Conservation (phyloP, 768 basidiomycete genomes). For the Clavulina sp. region DNA sequence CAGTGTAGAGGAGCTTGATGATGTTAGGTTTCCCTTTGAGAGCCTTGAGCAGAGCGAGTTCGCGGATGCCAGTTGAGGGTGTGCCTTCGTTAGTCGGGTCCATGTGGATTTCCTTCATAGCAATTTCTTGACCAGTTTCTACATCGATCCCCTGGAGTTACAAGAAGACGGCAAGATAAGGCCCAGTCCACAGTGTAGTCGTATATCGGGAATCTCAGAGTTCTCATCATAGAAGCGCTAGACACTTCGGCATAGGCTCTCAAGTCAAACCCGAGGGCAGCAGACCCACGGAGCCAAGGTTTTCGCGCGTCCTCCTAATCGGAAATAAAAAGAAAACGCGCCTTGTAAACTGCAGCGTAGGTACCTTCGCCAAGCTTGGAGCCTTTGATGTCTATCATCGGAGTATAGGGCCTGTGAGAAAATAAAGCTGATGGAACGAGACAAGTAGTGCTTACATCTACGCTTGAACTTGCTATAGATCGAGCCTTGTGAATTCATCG, state of each 20-base stretch:
- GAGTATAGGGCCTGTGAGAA: no score
- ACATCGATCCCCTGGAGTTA: constrained; percentile 64
- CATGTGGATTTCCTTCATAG: constrained; percentile 95
- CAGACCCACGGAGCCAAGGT: no score
- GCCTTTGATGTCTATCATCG: no score
- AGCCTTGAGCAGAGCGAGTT: constrained; percentile 99
- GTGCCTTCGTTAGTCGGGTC: constrained; percentile 99
- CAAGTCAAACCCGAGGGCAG: no score
- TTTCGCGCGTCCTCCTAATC: neutral
- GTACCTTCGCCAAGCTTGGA: constrained; percentile 85
- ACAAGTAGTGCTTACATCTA: no score
- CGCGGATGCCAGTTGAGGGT: constrained; percentile 94
- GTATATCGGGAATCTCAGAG: no score
- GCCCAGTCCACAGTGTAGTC: no score
- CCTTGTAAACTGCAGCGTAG: constrained; percentile 94
- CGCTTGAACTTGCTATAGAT: no score
- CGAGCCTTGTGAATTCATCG: no score
- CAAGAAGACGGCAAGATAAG: neutral
- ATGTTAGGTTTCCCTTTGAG: constrained; percentile 98
- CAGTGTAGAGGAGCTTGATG: constrained; percentile 93
- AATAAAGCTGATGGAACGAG: no score
- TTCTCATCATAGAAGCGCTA: no score
- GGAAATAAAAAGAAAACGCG: neutral
- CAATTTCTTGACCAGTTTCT: constrained; percentile 96
- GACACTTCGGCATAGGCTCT: no score